phyloP scores from a whole-genome alignment of 2,329 filamentous ascomycete species.

The Ascochyta lentis region DNA sequence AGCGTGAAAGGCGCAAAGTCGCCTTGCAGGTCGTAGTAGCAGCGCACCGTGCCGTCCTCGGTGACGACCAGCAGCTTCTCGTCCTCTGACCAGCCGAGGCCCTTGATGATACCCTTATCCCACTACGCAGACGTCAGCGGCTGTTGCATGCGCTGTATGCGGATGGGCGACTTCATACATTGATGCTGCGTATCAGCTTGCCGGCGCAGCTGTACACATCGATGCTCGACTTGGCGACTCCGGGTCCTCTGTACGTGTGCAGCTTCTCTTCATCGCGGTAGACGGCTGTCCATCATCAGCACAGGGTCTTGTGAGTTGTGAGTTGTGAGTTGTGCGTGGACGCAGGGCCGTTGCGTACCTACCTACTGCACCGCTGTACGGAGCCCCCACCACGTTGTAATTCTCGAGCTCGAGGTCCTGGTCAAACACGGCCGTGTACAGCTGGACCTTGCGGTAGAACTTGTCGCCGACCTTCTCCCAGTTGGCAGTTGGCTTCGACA shows the following conservation, averaged over 20 bases:
- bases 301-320: not conserved
- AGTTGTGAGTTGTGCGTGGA: not conserved
- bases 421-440: constrained; percentile 94
- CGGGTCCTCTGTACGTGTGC: constrained; percentile 75
- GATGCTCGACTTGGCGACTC: constrained; percentile 79
- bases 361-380: constrained; percentile 94
- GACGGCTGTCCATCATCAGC: constrained; percentile 65
- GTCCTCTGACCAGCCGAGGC: constrained; percentile 94
- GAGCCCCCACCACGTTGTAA: constrained; percentile 88
- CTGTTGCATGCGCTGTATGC: constrained; percentile 18
- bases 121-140: constrained; percentile 59
- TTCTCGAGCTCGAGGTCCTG: constrained; percentile 93
- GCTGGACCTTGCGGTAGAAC: constrained; percentile 93
- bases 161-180: constrained; percentile 48
- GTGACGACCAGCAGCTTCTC: constrained; percentile 90
- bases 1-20: constrained; percentile 95
- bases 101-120: constrained; percentile 88
- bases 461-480: constrained; percentile 94
- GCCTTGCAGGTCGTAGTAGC: constrained; percentile 88
- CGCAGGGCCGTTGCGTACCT: constrained; percentile 38
- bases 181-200: constrained; percentile 82
- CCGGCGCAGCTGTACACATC: constrained; percentile 95
- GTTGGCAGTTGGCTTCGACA: constrained; percentile 75
- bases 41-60: constrained; percentile 86
- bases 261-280: constrained; percentile 89